Base-by-base conservation (phyloP, 2,329 filamentous ascomycete species). In the Fusarium palustre region DNA sequence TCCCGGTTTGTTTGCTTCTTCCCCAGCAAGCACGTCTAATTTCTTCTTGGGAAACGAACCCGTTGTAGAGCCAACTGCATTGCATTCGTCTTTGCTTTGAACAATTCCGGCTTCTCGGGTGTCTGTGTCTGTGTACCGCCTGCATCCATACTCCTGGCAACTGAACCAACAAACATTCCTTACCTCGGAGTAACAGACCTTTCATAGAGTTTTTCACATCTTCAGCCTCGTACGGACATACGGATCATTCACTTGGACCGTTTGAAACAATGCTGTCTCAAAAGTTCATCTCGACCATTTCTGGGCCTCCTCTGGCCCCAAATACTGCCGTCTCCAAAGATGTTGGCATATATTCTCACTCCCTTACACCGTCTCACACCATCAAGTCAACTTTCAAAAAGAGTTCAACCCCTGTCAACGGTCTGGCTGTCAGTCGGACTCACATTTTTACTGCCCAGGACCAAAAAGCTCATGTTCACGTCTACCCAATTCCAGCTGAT, bases 381-480 rank as follows among this genome's bases (percentile, higher is more conserved):
- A 88, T 94, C 76, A 91, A 91, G 75, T 84, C 89, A 67, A 87
- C 90, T 48, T 94, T 96, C 86, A 98, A 97, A 85, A 98, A 97
- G 82, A 97, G 92, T 83, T 92, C 92, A 18, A 89, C 90, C n/a
- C 86, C 90, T 28, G 83, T 86, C 60, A 92, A 95, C 79, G 91
- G 92, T 73, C 83, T 99, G 57, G 94, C 93, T 31, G 86, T 94
- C 72, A 97, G 87, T 79, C 84, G 88, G 45, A 90, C 90, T 22
- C 96, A 99, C 78, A 86, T 98, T 47, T 99, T 97, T 78, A 91
- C 94, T 6, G 95, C 93, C 6, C 96, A 99, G 79, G 87, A 91
- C 50, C 94, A 94, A 69, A 98, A 97, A 80, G 93, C 94, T 0
- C 92, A 97, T 42, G 87, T 99, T 2, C 93, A 98, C 80, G 93